Conservation (phyloP, 176 grass and related monocot species). For the Oryza nivara region DNA sequence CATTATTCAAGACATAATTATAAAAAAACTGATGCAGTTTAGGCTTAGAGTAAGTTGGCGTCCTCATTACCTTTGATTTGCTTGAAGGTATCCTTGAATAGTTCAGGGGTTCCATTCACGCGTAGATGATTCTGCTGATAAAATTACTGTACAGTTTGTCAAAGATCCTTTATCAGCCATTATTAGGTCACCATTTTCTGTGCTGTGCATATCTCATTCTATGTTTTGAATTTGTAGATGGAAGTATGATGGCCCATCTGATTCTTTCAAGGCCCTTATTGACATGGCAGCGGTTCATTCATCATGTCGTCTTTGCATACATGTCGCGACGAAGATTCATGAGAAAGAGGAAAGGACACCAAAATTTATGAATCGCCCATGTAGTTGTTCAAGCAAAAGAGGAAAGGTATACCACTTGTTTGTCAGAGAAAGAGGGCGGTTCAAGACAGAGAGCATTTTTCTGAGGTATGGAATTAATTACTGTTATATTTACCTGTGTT, state of each 20-base stretch:
- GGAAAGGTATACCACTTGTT: conserved; percentile 87
- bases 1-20: conserved; percentile 29
- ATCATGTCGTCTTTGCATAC: conserved; percentile 92
- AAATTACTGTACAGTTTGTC: conserved; percentile 4
- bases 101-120: neutral
- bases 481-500: conserved; percentile 15
- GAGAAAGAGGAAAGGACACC: conserved; percentile 69
- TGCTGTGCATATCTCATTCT: conserved; percentile 11
- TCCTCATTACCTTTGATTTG: conserved; percentile 18
- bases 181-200: neutral
- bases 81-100: neutral
- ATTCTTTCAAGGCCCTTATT: conserved; percentile 95
- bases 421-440: conserved; percentile 86
- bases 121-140: conserved; percentile 28
- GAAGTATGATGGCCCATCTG: conserved; percentile 92
- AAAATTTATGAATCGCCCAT: conserved; percentile 78
- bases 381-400: conserved; percentile 67
- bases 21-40: neutral
- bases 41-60: neutral
- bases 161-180: conserved; percentile 15
- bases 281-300: conserved; percentile 98
- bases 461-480: conserved; percentile 61
- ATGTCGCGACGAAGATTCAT: conserved; percentile 90
- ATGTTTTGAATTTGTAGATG: conserved; percentile 63
- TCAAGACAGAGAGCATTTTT: conserved; percentile 81